Evolutionary conservation across 2,329 filamentous ascomycete species (phyloP), one percentile per base, ranked within the genome.

Genomic region (Cordyceps cicadae): DNA sequence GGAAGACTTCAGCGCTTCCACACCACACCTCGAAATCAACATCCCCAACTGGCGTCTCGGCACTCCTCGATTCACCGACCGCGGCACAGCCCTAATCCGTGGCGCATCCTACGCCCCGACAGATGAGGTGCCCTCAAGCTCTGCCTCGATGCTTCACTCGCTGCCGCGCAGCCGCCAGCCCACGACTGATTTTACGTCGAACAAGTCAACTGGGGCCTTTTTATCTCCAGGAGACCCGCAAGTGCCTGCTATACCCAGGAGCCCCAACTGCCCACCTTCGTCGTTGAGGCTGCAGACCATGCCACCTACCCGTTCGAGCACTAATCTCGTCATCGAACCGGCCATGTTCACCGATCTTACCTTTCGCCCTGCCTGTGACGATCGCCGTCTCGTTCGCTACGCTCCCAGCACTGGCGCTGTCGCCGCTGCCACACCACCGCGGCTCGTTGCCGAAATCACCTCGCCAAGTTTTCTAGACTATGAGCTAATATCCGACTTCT

Each of bases 391-490:
- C 61, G 93, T 99, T 24, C 88, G 90, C 62, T 96, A 95, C 72
- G 87, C 90, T 19, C 73, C 86, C 3, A 76, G 79, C 4, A 85
- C 84, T 12, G 86, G 87, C 54, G 83, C 90, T 48, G 92, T 99
- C 21, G 87, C 87, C 34, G 94, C 94, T 39, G 94, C 94, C 15
- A 97, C 92, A 0, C 92, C 93, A 1, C 87, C 92, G 3, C 87
- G 94, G 14, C 85, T 99, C 43, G 90, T 99, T 54, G 92, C 93
- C 14, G 92, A 99, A 74, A 97, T 99, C 64, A 97, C 94, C 0
- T 97, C 94, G 0, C 91, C 94, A 17, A 92, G 86, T 54, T 97
- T 97, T 70, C 85, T 99, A 69, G 93, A 99, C 72, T 99, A 99
- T 71, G 93, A 97, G 69, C 81, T 99, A 5, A 84, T 99, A 5